Evolutionary conservation across 306 rosid genomes (phyloP).

Genomic region (Quercus suber): DNA sequence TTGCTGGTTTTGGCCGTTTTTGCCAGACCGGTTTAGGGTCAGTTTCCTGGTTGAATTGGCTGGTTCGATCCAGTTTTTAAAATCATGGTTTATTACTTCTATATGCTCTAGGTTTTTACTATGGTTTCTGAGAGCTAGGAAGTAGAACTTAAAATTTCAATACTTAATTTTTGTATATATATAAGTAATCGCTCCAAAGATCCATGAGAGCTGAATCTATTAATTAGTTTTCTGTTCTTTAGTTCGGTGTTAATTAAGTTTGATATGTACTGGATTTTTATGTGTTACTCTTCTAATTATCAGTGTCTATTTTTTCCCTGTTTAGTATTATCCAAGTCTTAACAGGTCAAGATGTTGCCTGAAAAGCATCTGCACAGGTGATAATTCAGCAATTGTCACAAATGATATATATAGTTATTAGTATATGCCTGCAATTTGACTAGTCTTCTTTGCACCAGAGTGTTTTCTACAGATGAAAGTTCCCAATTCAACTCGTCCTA

Average conservation of each 20-base stretch:
- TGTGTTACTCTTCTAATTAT: conserved; percentile 25
- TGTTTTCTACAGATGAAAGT: conserved; percentile 99
- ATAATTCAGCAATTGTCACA: conserved; percentile 12
- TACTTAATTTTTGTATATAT: neutral
- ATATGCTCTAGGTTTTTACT: neutral
- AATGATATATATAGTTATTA: conserved; percentile 3
- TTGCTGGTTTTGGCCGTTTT: too few relatives aligned
- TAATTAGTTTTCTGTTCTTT: neutral
- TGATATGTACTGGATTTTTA: neutral
- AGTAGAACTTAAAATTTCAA: neutral
- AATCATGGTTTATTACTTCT: neutral
- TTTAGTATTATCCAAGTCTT: conserved; percentile 96
- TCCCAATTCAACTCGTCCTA: conserved; percentile 96
- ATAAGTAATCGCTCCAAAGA: neutral
- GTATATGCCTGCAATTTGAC: conserved; percentile 27
- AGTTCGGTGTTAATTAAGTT: neutral
- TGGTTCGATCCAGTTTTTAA: too few relatives aligned
- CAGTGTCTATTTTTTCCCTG: conserved; percentile 3
- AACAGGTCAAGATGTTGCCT: conserved; percentile 97
- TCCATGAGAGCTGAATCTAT: neutral
- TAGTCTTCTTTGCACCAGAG: conserved; percentile 53
- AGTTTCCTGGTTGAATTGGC: too few relatives aligned
- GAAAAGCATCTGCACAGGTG: conserved; percentile 99
- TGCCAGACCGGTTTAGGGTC: too few relatives aligned
- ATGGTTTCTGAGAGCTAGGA: neutral